Evolutionary conservation across 2,329 filamentous ascomycete genomes (phyloP).

Genomic region (Pseudopyricularia javanii): DNA sequence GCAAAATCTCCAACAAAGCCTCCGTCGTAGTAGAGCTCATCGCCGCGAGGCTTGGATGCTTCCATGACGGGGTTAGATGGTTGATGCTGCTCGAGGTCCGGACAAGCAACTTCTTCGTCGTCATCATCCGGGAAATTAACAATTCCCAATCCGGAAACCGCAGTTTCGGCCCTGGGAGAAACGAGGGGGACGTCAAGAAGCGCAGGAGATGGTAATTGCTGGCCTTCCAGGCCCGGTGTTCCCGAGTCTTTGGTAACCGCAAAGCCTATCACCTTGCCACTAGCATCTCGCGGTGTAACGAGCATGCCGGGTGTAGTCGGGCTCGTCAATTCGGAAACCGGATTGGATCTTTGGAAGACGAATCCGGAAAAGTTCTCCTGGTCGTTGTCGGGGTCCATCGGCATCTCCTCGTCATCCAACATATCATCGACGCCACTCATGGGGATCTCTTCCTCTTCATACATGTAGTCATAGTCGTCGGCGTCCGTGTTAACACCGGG

Average conservation of each 20-base stretch:
- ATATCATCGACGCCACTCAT: neutral
- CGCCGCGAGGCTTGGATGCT: conserved; percentile 21
- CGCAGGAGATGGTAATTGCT: conserved; percentile 7
- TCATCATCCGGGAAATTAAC: neutral
- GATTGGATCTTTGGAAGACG: conserved; percentile 41
- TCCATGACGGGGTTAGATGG: neutral
- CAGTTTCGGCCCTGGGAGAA: neutral
- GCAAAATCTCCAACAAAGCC: conserved; percentile 41
- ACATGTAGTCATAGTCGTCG: conserved; percentile 30
- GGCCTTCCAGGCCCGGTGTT: conserved; percentile 18
- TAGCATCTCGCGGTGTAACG: conserved; percentile 41
- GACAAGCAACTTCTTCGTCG: neutral
- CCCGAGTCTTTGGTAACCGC: conserved; percentile 34
- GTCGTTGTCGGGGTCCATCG: conserved; percentile 37
- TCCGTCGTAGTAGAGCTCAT: conserved; percentile 61
- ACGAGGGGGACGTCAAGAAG: neutral
- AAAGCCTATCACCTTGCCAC: conserved; percentile 44
- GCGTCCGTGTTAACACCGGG: conserved; percentile 36
- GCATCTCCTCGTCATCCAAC: conserved; percentile 12
- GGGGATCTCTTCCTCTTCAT: conserved; percentile 11
- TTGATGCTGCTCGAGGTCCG: neutral
- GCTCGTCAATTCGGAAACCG: conserved; percentile 35
- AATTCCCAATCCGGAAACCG: neutral
- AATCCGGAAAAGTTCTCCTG: conserved; percentile 51
- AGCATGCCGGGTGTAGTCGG: conserved; percentile 33